Conservation (phyloP, 202 grass and related monocot species). For the Setaria italica region DNA sequence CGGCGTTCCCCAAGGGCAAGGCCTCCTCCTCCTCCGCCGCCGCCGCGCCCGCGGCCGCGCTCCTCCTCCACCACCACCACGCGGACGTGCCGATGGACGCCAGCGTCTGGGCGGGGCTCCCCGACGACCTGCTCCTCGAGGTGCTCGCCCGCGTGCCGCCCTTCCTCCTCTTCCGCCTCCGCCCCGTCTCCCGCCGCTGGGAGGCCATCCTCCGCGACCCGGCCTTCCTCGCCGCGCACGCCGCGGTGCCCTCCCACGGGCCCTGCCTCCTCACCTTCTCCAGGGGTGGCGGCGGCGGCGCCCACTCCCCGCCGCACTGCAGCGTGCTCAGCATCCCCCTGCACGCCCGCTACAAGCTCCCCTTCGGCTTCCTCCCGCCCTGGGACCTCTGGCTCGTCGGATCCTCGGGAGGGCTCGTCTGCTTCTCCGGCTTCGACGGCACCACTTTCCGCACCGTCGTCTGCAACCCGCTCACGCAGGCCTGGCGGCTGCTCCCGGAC, state of each 20-base stretch:
- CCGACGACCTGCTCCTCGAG: slow-evolving; percentile 82
- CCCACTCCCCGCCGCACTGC: slow-evolving; percentile 60
- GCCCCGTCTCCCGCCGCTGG: slow-evolving; percentile 77
- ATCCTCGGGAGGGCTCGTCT: slow-evolving; percentile 86
- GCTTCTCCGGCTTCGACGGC: slow-evolving; percentile 85
- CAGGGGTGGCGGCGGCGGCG: slow-evolving; percentile 32
- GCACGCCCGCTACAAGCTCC: slow-evolving; percentile 80
- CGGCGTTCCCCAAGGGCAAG: slow-evolving; percentile 46
- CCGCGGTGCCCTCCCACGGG: slow-evolving; percentile 72
- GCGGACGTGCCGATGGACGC: slow-evolving; percentile 80
- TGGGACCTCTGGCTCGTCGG: slow-evolving; percentile 95
- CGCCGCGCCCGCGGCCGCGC: slow-evolving; percentile 3
- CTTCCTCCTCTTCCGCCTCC: slow-evolving; percentile 82
- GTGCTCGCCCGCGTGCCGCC: slow-evolving; percentile 83
- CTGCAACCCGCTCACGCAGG: slow-evolving; percentile 88
- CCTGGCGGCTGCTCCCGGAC: slow-evolving; percentile 69
- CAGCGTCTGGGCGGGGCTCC: slow-evolving; percentile 66
- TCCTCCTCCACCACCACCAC: slow-evolving; percentile 39
- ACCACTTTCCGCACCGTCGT: slow-evolving; percentile 68
- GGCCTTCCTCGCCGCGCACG: slow-evolving; percentile 73
- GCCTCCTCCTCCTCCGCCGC: not conserved
- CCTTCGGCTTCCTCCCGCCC: slow-evolving; percentile 75
- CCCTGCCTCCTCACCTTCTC: slow-evolving; percentile 86
- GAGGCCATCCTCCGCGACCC: slow-evolving; percentile 64
- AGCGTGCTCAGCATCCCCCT: slow-evolving; percentile 79